A percentile compares a stretch with the other conserved stretches of the same genome.
Evolutionary conservation across 2,329 filamentous ascomycete genomes (phyloP).

Genomic region (Hypoxylon sp.): DNA sequence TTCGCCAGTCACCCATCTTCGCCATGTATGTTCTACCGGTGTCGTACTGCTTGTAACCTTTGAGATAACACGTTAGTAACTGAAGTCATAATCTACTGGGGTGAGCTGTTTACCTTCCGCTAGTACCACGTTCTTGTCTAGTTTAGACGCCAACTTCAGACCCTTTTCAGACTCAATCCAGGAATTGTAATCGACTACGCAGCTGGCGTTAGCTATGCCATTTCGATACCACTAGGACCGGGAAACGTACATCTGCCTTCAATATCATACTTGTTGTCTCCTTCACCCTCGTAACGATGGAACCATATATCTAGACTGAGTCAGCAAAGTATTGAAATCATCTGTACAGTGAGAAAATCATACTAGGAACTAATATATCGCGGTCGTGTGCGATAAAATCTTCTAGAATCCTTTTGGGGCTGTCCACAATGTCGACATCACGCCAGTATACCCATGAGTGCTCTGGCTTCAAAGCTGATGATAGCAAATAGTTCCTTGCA

Average conservation of each 20-base stretch:
- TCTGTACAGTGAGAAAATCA: slow-evolving; percentile 51
- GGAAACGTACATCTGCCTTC: slow-evolving; percentile 86
- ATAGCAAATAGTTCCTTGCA: slow-evolving; percentile 92
- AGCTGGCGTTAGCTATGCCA: slow-evolving; percentile 42
- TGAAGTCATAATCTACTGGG: slow-evolving; percentile 24
- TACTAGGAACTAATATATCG: slow-evolving; percentile 95
- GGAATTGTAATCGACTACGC: slow-evolving; percentile 94
- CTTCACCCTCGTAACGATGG: slow-evolving; percentile 83
- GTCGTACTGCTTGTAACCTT: slow-evolving; percentile 92
- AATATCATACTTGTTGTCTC: slow-evolving; percentile 85
- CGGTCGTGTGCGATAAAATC: slow-evolving; percentile 95
- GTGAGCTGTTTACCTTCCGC: slow-evolving; percentile 80
- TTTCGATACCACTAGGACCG: not conserved
- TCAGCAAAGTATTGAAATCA: slow-evolving; percentile 23
- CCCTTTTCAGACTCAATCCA: slow-evolving; percentile 95
- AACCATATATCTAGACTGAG: slow-evolving; percentile 87
- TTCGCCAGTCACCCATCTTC: slow-evolving; percentile 89
- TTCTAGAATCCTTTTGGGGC: slow-evolving; percentile 87
- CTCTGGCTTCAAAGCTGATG: slow-evolving; percentile 86
- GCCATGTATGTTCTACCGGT: slow-evolving; percentile 93
- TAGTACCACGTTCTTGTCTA: slow-evolving; percentile 85
- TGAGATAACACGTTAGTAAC: slow-evolving; percentile 26
- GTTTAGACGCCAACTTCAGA: slow-evolving; percentile 76
- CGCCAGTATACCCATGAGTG: slow-evolving; percentile 99
- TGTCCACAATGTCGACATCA: slow-evolving; percentile 96